Conservation (phyloP, 2,329 filamentous ascomycete genomes). For the Lecanicillium sp. region DNA sequence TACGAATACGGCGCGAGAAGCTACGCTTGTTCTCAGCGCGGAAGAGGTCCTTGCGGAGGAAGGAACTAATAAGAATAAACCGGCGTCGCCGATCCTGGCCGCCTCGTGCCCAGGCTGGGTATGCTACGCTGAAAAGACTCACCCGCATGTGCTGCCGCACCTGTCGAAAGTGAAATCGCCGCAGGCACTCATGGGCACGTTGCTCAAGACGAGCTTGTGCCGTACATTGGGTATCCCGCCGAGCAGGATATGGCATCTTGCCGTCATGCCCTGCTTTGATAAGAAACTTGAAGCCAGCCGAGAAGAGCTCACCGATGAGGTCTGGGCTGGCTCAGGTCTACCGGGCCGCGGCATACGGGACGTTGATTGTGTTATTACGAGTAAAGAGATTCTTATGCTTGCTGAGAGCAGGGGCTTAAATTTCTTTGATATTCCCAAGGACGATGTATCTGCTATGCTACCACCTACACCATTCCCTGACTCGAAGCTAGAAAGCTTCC, state of each 20-base stretch:
- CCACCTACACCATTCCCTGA: constrained; percentile 58
- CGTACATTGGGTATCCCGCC: constrained; percentile 63
- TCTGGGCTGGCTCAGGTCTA: constrained; percentile 52
- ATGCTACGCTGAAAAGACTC: constrained; percentile 97
- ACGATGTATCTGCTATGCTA: constrained; percentile 32
- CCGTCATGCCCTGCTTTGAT: constrained; percentile 97
- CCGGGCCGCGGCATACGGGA: constrained; percentile 61
- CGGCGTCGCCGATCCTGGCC: constrained; percentile 59
- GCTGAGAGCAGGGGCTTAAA: constrained; percentile 71
- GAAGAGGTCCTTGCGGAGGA: constrained; percentile 52
- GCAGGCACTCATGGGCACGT: constrained; percentile 81
- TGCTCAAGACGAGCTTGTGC: constrained; percentile 80
- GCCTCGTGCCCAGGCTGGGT: constrained; percentile 97
- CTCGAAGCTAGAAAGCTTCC: constrained; percentile 56
- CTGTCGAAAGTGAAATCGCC: constrained; percentile 88
- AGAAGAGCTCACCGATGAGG: constrained; percentile 76
- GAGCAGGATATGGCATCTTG: constrained; percentile 83
- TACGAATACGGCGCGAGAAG: constrained; percentile 75
- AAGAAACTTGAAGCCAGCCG: constrained; percentile 97
- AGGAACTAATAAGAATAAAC: constrained; percentile 12
- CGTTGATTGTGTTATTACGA: constrained; percentile 96
- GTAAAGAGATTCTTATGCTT: constrained; percentile 86
- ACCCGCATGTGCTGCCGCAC: constrained; percentile 86
- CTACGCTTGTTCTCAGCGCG: constrained; percentile 70
- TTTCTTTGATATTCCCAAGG: constrained; percentile 63